Percentiles rank a stretch among this genome's conserved stretches.
Conservation (phyloP, 75 land plant genomes). For the Chamaecyparis obtusa region DNA sequence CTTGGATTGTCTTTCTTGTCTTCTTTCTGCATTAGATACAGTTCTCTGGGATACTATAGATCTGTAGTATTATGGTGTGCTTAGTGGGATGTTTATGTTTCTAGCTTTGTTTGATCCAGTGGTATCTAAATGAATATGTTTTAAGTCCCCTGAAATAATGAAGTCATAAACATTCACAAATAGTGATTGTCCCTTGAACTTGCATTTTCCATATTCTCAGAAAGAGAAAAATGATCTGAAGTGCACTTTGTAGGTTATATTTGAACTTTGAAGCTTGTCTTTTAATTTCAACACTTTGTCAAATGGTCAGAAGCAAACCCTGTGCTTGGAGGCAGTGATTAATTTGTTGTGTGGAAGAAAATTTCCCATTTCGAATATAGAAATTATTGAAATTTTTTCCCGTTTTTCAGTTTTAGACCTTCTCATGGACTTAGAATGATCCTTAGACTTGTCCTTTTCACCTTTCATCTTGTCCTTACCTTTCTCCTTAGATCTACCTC, state of each 20-base stretch:
- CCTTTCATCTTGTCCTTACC: no score
- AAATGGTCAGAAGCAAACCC: neutral
- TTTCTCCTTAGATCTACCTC: no score
- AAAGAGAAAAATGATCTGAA: neutral
- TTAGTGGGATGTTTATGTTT: neutral
- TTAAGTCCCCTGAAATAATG: conserved; percentile 3
- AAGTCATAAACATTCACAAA: neutral
- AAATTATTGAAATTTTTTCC: neutral
- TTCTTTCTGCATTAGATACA: neutral
- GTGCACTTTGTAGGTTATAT: neutral
- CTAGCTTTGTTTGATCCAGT: neutral
- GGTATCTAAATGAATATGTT: neutral
- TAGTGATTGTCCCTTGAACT: neutral
- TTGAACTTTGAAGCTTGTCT: neutral
- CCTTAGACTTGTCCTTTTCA: no score
- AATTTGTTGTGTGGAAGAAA: neutral
- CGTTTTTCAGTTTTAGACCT: no score
- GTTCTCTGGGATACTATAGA: neutral
- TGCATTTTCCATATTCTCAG: neutral
- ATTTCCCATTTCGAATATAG: neutral
- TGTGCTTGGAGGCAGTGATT: neutral
- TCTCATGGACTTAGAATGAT: no score
- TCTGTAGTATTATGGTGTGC: neutral
- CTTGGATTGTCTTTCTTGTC: neutral
- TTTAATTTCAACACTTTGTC: neutral